Conservation (phyloP, 768 basidiomycete species). For the Trametes coccinea region DNA sequence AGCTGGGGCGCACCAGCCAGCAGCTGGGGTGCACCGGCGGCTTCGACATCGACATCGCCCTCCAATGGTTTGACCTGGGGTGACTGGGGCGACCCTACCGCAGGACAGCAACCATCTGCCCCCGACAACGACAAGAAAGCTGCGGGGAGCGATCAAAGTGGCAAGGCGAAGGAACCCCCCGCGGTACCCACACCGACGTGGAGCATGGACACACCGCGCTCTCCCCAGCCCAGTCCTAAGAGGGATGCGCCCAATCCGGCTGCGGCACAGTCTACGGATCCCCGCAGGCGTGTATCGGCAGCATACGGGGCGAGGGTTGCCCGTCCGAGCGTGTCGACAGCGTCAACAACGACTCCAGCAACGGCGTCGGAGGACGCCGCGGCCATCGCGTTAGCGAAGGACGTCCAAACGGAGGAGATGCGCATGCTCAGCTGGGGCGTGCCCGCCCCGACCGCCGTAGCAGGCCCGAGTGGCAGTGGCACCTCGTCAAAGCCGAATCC, state of each 20-base stretch:
- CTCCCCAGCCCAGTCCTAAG: conserved; percentile 1
- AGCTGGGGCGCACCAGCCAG: too few species aligned
- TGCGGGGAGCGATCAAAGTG: background rate
- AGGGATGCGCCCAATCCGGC: background rate
- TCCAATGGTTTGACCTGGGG: background rate
- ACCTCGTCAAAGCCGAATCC: conserved; percentile 5
- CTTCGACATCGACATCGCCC: too few species aligned
- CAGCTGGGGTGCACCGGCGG: too few species aligned
- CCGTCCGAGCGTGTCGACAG: too few species aligned
- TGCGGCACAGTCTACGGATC: background rate
- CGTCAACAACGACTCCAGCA: background rate
- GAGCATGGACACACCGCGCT: background rate
- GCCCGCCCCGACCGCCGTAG: background rate
- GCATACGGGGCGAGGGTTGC: background rate
- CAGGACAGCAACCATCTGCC: background rate
- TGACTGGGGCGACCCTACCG: background rate
- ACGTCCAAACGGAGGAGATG: background rate
- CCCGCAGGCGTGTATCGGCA: background rate
- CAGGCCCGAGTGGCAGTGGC: conserved; percentile 1
- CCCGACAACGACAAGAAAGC: background rate
- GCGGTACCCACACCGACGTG: background rate
- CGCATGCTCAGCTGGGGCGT: conserved; percentile 13
- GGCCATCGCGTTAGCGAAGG: background rate
- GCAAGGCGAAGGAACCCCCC: background rate
- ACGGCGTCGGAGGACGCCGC: conserved; percentile 2